These are phyloP conservation scores for Mycosarcoma mackinlayi DNA, from an alignment of 1,284 basidiomycete species.

Conservation along the genomic window DNA sequence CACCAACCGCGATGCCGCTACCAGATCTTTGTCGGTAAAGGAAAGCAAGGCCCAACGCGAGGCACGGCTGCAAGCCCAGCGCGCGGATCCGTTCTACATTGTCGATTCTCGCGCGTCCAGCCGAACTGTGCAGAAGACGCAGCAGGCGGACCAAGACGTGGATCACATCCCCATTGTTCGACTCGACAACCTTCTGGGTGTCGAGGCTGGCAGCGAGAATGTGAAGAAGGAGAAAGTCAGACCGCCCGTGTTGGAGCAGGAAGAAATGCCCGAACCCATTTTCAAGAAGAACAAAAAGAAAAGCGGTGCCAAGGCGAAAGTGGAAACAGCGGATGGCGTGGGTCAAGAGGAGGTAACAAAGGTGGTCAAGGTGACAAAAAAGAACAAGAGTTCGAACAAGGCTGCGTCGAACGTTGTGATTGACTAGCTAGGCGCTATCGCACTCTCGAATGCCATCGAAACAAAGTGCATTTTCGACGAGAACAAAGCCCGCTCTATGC, in stretches of 20 bases:
- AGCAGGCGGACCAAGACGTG: slow-evolving; percentile 43
- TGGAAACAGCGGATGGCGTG: not conserved
- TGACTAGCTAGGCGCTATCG: slow-evolving; percentile 10
- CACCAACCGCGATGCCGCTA: not conserved
- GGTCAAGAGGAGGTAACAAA: slow-evolving; percentile 7
- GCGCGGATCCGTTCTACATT: slow-evolving; percentile 52
- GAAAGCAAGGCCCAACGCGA: slow-evolving; percentile 8
- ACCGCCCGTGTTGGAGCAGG: slow-evolving; percentile 36
- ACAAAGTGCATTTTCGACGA: not conserved
- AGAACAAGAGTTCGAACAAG: slow-evolving; percentile 20
- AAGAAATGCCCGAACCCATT: slow-evolving; percentile 41
- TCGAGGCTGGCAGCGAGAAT: not conserved
- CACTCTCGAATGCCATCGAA: not conserved
- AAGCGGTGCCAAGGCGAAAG: not conserved
- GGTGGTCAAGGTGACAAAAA: slow-evolving; percentile 33
- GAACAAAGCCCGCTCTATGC: too few species aligned
- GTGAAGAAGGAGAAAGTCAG: not conserved
- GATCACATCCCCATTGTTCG: slow-evolving; percentile 60
- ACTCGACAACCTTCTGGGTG: slow-evolving; percentile 26
- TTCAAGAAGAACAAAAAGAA: slow-evolving; percentile 17
- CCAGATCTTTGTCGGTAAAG: too few species aligned
- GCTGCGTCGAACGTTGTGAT: slow-evolving; percentile 12
- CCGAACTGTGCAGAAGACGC: not conserved
- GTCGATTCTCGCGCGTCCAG: slow-evolving; percentile 13
- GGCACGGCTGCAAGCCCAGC: slow-evolving; percentile 11